Evolutionary conservation across 1,139 yeast genomes (phyloP).

Genomic region (Taphrina deformans): DNA sequence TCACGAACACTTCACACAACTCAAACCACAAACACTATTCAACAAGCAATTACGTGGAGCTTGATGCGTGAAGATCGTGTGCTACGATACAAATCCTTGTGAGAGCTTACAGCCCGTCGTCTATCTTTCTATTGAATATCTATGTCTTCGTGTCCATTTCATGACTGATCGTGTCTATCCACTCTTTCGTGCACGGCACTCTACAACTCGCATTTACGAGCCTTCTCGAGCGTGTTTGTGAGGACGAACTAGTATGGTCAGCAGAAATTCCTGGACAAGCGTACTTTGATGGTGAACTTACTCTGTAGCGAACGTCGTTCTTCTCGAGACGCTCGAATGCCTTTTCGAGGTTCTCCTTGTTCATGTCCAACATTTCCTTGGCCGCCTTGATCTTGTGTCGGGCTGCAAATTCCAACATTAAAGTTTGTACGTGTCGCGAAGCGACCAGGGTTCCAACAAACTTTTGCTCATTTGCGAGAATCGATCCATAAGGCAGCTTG

Average conservation of each 20-base stretch:
- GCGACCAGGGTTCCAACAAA: constrained; percentile 27
- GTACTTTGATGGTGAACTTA: not conserved
- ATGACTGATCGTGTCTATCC: not conserved
- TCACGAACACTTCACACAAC: too few relatives aligned
- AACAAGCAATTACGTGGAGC: too few relatives aligned
- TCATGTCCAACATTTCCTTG: constrained; percentile 22
- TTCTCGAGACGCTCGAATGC: constrained; percentile 28
- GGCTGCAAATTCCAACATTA: constrained; percentile 36
- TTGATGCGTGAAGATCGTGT: too few relatives aligned
- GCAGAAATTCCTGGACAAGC: not conserved
- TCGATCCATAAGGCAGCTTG: constrained; percentile 19
- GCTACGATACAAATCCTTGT: too few relatives aligned
- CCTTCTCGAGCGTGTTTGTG: constrained; percentile 1
- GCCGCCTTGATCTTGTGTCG: constrained; percentile 30
- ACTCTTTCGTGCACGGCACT: not conserved
- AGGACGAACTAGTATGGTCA: constrained; percentile 1
- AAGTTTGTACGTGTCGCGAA: constrained; percentile 27
- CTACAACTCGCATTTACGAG: constrained; percentile 8
- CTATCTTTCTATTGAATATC: not conserved
- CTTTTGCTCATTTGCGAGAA: constrained; percentile 18
- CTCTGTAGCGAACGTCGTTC: constrained; percentile 26
- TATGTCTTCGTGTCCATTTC: not conserved
- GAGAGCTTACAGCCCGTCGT: too few relatives aligned
- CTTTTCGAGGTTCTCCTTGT: constrained; percentile 22
- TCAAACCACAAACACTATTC: too few relatives aligned